Base-by-base conservation (phyloP, 2,329 filamentous ascomycete genomes). In the Claviceps digitariae region DNA sequence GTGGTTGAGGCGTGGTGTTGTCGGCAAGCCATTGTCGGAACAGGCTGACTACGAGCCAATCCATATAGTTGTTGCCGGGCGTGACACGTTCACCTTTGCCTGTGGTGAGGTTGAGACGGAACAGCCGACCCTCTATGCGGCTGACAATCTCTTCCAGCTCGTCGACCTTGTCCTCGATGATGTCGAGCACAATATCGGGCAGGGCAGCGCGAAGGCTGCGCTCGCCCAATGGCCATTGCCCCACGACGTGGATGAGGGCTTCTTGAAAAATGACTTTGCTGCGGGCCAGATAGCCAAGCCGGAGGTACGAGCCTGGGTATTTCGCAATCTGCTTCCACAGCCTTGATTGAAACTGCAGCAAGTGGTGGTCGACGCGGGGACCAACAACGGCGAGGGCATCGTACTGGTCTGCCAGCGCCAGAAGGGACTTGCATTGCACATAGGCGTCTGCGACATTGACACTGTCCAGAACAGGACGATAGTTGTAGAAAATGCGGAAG, bases 281-380 rank as follows among this genome's bases (percentile, higher is more conserved):
- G 46, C 87, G 82, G 9, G 90, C 85, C 44, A 95, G 77, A 62
- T 90, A 95, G 40, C 90, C 90, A 1, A 97, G 78, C 54, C 90
- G 90, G 48, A 96, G 79, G 64, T 96, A 97, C 55, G 84, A 90
- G 48, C 93, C 87, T 13, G 91, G 90, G 64, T 96, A 96, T 69
- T 95, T 96, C 51, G 90, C 90, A 57, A 96, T 94, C 69, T 96
- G 91, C 68, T 93, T 95, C 85, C 90, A 96, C 2, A 97, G 77
- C 1, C 89, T 81, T 23, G 86, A 87, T 62, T 93, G 89, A 66
- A 96, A 97, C 61, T 93, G 88, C 17, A 97, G 74, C 15, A 97
- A 76, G 67, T 97, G 91, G 70, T 97, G 90, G 68, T 96, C 91
- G 46, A 96, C 87, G 40, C 91, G 81, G 1, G 88, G 87, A 0